Percentiles rank a stretch among this genome's conserved stretches.
phyloP scores from a whole-genome alignment of 441 rosid genomes.

The Erodium texanum region DNA sequence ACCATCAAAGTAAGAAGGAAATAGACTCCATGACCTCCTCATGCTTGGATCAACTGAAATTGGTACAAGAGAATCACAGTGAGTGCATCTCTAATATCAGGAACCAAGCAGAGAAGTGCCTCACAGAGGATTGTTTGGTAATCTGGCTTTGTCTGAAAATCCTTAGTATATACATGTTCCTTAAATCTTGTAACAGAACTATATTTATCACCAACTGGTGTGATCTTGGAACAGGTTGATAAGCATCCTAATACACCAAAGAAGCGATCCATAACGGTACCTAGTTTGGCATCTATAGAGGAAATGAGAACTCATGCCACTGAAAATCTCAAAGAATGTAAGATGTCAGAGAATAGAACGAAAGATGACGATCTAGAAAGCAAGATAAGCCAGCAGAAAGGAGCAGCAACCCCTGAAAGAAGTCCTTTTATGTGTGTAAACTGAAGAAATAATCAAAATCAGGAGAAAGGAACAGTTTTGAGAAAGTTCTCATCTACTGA shows the following conservation, averaged over 20 bases:
- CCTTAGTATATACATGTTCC: too few species aligned
- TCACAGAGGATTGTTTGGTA: constrained; percentile 69
- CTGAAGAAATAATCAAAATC: constrained; percentile 14
- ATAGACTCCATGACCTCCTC: constrained; percentile 38
- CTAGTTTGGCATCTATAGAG: constrained; percentile 58
- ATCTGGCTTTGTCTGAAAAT: too few species aligned
- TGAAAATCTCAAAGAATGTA: constrained; percentile 20
- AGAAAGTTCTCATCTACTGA: too few species aligned
- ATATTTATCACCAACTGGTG: too few species aligned
- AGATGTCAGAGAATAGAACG: constrained; percentile 23
- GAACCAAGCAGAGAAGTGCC: constrained; percentile 56
- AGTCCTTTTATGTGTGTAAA: constrained; percentile 61
- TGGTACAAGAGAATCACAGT: constrained; percentile 51
- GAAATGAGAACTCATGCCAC: constrained; percentile 40
- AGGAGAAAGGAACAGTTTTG: too few species aligned
- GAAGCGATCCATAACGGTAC: constrained; percentile 46
- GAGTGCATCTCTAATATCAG: constrained; percentile 42
- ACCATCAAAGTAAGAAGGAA: constrained; percentile 46
- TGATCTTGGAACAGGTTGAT: constrained; percentile 44
- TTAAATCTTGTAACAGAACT: too few species aligned
- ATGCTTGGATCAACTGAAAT: constrained; percentile 46
- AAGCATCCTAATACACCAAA: constrained; percentile 38
- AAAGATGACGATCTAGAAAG: constrained; percentile 23
- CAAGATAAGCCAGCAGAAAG: constrained; percentile 19
- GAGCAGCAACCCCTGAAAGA: constrained; percentile 34